Conservation (phyloP, 1,284 basidiomycete species). For the Ustilago esculenta region DNA sequence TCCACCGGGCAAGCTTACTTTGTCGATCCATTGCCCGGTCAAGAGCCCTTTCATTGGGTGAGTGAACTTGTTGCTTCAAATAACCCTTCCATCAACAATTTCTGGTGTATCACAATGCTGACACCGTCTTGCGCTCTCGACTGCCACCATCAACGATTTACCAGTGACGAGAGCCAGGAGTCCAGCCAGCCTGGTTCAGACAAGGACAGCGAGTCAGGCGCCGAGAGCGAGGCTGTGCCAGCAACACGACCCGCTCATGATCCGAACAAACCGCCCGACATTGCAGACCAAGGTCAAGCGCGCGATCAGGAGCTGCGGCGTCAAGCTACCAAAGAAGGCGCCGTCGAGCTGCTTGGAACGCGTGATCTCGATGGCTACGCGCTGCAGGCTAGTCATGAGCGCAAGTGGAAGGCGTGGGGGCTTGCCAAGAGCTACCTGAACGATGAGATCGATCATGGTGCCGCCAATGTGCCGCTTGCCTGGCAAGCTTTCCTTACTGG, state of each 20-base stretch:
- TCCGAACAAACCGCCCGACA: slow-evolving; percentile 30
- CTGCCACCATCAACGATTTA: too few relatives aligned
- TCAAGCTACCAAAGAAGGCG: slow-evolving; percentile 35
- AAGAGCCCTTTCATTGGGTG: slow-evolving; percentile 38
- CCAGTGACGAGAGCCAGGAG: slow-evolving; percentile 21
- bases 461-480: slow-evolving; percentile 50
- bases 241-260: slow-evolving; percentile 6
- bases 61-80: too few relatives aligned
- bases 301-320: slow-evolving; percentile 30
- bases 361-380: slow-evolving; percentile 31
- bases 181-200: slow-evolving; percentile 4
- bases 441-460: slow-evolving; percentile 50
- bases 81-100: too few relatives aligned
- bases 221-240: background rate
- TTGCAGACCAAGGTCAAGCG: slow-evolving; percentile 7
- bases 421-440: slow-evolving; percentile 40
- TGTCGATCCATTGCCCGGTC: background rate
- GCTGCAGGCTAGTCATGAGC: slow-evolving; percentile 17
- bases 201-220: background rate
- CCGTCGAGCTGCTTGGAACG: slow-evolving; percentile 32
- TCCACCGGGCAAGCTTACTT: background rate
- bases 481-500: slow-evolving; percentile 59
- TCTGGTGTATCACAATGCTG: too few relatives aligned
- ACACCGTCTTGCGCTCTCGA: background rate
- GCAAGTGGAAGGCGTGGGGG: slow-evolving; percentile 21